These are phyloP conservation scores for Colletotrichum incanum DNA, from an alignment of 2,329 filamentous ascomycete genomes.

Conservation along the genomic window DNA sequence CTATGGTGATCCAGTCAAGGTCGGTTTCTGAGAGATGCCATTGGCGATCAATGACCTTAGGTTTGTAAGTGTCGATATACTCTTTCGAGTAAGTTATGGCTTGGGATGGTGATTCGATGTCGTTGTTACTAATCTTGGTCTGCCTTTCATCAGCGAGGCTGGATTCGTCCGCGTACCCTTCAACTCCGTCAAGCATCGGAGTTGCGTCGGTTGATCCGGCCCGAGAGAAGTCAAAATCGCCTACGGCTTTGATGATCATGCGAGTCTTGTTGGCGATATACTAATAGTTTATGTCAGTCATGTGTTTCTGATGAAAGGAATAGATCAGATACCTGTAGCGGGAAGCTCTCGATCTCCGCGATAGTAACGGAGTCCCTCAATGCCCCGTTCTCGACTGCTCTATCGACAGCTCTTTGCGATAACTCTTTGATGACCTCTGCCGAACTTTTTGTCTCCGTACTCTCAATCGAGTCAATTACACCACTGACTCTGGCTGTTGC, in stretches of 20 bases:
- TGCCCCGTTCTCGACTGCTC: conserved; percentile 63
- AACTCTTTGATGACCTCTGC: conserved; percentile 57
- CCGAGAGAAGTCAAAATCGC: conserved; percentile 65
- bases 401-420: conserved; percentile 59
- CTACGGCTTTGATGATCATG: conserved; percentile 73
- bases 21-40: conserved; percentile 57
- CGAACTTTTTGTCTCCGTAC: conserved; percentile 59
- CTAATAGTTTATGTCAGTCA: conserved; percentile 48
- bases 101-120: conserved; percentile 40
- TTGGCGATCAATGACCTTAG: conserved; percentile 50
- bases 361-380: conserved; percentile 60
- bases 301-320: too few species aligned
- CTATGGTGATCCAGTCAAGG: conserved; percentile 54
- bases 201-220: background rate
- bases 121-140: background rate
- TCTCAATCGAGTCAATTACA: conserved; percentile 66
- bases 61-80: conserved; percentile 54
- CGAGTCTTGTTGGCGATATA: conserved; percentile 68
- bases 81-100: background rate
- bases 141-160: background rate
- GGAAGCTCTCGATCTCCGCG: conserved; percentile 69
- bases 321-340: conserved; percentile 60
- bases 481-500: conserved; percentile 73
- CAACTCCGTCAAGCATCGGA: conserved; percentile 3
- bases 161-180: background rate